These are phyloP conservation scores for Neurospora discreta DNA, from an alignment of 495 filamentous ascomycete species.

Conservation along the genomic window DNA sequence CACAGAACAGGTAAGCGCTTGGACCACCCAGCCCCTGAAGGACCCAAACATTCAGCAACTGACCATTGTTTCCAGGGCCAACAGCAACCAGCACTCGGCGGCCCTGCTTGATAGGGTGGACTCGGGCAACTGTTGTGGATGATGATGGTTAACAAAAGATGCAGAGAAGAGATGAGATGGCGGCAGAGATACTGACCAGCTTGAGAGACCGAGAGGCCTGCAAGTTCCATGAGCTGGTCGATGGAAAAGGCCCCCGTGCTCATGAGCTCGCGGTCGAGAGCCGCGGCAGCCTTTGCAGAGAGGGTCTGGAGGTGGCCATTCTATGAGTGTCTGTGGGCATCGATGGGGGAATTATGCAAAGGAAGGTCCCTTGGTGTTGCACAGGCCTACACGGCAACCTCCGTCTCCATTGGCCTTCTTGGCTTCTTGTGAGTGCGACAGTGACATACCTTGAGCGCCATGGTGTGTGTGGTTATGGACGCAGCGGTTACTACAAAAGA, in stretches of 20 bases:
- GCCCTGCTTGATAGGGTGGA: constrained; percentile 67
- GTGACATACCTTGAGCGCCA: constrained; percentile 40
- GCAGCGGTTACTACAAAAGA: not conserved
- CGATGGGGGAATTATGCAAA: not conserved
- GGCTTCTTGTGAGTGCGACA: not conserved
- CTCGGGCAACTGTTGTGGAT: constrained; percentile 23
- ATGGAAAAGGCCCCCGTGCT: constrained; percentile 82
- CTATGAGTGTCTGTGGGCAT: constrained; percentile 5
- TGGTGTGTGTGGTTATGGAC: constrained; percentile 5
- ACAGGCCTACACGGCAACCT: not conserved
- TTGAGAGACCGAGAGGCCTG: constrained; percentile 87
- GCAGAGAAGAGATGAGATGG: not conserved
- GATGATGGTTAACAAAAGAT: constrained; percentile 1
- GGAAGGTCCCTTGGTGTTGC: too few species aligned
- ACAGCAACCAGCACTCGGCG: constrained; percentile 75
- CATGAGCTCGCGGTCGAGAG: constrained; percentile 92
- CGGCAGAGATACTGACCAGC: constrained; percentile 44
- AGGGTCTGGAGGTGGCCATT: constrained; percentile 50
- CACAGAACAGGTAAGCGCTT: constrained; percentile 15
- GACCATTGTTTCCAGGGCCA: constrained; percentile 92
- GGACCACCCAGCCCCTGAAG: constrained; percentile 4
- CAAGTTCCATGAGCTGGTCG: constrained; percentile 95
- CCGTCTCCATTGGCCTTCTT: not conserved
- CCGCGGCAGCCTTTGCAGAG: constrained; percentile 74
- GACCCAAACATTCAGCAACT: constrained; percentile 10